A percentile compares a stretch with the other conserved stretches of the same genome.
These are phyloP conservation scores for Paecilomyces sp. DNA, from an alignment of 2,329 filamentous ascomycete species.

Conservation along the genomic window DNA sequence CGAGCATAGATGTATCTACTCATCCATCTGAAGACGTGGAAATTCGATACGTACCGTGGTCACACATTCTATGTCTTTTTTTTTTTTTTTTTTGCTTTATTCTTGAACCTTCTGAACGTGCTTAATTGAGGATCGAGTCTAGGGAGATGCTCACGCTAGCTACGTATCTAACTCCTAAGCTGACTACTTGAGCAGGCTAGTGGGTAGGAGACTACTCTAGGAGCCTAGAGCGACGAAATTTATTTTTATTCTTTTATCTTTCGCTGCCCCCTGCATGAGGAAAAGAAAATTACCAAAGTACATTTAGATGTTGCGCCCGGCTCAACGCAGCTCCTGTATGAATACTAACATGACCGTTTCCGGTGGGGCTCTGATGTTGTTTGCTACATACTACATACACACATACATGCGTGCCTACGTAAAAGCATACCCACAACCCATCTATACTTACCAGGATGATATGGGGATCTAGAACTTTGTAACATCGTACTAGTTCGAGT, in stretches of 20 bases:
- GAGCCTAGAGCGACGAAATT: no score
- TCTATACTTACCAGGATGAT: no score
- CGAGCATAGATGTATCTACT: neutral
- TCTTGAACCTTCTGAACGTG: no score
- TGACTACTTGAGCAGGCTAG: no score
- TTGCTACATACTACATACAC: neutral
- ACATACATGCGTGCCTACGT: neutral
- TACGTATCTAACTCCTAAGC: no score
- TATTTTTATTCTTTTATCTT: no score
- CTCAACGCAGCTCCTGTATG: neutral
- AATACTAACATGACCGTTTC: neutral
- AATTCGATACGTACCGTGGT: neutral
- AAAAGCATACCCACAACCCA: no score
- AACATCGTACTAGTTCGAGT: neutral
- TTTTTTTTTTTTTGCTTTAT: neutral
- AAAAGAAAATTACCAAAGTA: neutral
- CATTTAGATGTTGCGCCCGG: neutral
- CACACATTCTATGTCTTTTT: neutral
- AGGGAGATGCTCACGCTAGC: no score
- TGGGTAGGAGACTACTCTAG: no score
- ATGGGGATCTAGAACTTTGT: no score
- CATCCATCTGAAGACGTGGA: neutral
- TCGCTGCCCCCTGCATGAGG: neutral
- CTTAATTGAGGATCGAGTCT: no score
- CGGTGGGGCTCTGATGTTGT: neutral